Conservation (phyloP, 2,329 filamentous ascomycete species). For the Colletotrichum ledebouriae region DNA sequence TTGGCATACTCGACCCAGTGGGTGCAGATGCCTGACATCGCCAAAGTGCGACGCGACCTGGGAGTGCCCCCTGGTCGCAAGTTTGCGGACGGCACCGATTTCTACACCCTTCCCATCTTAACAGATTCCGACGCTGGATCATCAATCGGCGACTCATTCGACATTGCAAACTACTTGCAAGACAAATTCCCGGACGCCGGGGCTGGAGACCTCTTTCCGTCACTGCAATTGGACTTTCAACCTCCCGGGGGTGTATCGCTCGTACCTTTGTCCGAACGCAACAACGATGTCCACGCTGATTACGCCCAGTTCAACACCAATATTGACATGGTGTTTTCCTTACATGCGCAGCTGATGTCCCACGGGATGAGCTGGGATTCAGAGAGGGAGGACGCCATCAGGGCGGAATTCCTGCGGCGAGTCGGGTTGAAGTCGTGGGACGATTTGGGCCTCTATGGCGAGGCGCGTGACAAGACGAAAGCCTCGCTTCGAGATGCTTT, state of each 20-base stretch:
- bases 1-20: constrained; percentile 57
- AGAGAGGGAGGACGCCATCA: constrained; percentile 49
- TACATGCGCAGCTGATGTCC: constrained; percentile 56
- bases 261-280: constrained; percentile 55
- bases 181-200: constrained; percentile 61
- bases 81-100: constrained; percentile 68
- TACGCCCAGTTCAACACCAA: constrained; percentile 66
- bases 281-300: constrained; percentile 48
- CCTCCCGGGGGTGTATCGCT: not conserved
- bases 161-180: constrained; percentile 73
- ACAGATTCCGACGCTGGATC: constrained; percentile 56
- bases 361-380: constrained; percentile 65
- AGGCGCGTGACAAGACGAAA: constrained; percentile 55
- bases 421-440: constrained; percentile 60
- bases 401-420: constrained; percentile 63
- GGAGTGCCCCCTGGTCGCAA: constrained; percentile 64
- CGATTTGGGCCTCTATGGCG: constrained; percentile 54
- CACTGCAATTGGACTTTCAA: constrained; percentile 57
- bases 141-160: constrained; percentile 72
- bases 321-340: constrained; percentile 67
- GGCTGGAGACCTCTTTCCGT: constrained; percentile 62
- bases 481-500: constrained; percentile 57
- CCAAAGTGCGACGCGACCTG: constrained; percentile 61
- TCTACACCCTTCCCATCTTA: constrained; percentile 71
- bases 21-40: constrained; percentile 65